Conservation (phyloP, 2,329 filamentous ascomycete genomes). For the Pestalotiopsis fici region DNA sequence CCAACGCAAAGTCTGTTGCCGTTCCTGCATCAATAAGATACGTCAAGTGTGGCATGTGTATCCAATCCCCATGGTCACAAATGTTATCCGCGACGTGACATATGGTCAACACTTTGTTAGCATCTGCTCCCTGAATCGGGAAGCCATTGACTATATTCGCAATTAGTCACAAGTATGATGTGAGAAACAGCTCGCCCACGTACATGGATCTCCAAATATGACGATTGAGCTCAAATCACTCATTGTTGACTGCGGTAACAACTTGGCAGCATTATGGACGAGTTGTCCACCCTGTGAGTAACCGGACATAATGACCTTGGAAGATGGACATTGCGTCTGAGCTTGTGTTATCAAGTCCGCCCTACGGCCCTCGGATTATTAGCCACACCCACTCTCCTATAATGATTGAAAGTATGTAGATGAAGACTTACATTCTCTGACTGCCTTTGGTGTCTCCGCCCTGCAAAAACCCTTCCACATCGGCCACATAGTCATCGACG, state of each 20-base stretch:
- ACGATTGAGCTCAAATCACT: background rate
- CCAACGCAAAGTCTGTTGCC: background rate
- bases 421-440: conserved; percentile 8
- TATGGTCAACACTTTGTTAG: background rate
- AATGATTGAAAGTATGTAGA: too few species aligned
- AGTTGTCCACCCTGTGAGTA: conserved; percentile 7
- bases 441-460: conserved; percentile 8
- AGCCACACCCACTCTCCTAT: too few species aligned
- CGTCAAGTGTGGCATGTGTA: conserved; percentile 2
- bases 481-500: conserved; percentile 8
- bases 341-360: background rate
- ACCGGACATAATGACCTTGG: conserved; percentile 4
- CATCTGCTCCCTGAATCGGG: background rate
- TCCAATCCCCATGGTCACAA: conserved; percentile 2
- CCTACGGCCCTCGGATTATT: background rate
- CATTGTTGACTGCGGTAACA: background rate
- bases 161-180: background rate
- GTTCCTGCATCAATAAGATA: background rate
- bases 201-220: conserved; percentile 6
- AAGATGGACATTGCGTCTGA: background rate
- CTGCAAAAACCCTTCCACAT: conserved; percentile 4
- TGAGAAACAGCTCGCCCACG: background rate
- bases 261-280: conserved; percentile 3
- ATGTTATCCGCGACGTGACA: conserved; percentile 7
- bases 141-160: background rate